A percentile compares a stretch with the other conserved stretches of the same genome.
Conservation (phyloP, 495 filamentous ascomycete species). For the Chaetomium cochliodes region DNA sequence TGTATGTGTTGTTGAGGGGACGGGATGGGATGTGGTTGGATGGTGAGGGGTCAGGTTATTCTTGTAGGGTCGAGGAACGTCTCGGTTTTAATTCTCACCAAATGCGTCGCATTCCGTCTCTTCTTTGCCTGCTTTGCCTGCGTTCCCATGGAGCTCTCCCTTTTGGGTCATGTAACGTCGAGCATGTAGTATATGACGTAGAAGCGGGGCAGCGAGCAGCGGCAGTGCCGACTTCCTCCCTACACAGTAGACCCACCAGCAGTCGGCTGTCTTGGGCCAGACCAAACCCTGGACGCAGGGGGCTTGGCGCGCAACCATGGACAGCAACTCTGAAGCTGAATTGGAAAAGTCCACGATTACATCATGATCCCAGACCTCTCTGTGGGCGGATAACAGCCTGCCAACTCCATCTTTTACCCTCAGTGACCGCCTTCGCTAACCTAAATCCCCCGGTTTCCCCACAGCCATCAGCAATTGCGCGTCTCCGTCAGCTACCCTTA, state of each 20-base stretch:
- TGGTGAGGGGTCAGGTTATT: constrained; percentile 1
- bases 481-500: neutral
- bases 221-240: too few species aligned
- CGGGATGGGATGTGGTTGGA: neutral
- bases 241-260: too few species aligned
- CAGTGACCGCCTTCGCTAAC: constrained; percentile 4
- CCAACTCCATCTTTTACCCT: neutral
- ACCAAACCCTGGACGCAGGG: neutral
- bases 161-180: neutral
- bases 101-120: neutral
- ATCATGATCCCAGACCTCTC: constrained; percentile 1
- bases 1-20: neutral
- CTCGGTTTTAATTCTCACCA: neutral
- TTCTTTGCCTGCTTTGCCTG: neutral
- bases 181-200: constrained; percentile 17
- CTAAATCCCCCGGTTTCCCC: neutral
- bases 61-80: neutral
- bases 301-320: constrained; percentile 8
- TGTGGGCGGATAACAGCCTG: neutral
- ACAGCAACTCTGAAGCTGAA: neutral
- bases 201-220: neutral
- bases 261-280: neutral
- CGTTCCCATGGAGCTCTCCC: constrained; percentile 5
- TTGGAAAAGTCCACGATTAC: neutral
- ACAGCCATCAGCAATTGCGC: neutral